Percentiles rank a stretch among this genome's conserved stretches.
Conservation (phyloP, 2,329 filamentous ascomycete species). For the Fusarium sp. region DNA sequence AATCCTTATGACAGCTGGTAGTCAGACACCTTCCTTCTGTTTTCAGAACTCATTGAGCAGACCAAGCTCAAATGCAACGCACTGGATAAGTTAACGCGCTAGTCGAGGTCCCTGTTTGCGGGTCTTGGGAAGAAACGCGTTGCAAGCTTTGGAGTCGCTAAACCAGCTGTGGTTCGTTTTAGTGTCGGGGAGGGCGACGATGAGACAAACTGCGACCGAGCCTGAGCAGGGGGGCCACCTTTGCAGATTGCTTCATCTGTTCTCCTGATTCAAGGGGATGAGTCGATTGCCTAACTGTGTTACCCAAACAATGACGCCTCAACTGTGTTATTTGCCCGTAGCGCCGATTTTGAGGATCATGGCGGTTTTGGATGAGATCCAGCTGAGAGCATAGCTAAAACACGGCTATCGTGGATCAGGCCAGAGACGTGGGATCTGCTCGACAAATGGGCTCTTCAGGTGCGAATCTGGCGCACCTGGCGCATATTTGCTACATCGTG, state of each 20-base stretch:
- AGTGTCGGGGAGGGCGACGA: constrained; percentile 37
- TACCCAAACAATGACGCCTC: constrained; percentile 32
- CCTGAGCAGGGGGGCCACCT: constrained; percentile 30
- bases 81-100: constrained; percentile 25
- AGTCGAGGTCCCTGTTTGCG: constrained; percentile 32
- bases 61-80: constrained; percentile 23
- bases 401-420: constrained; percentile 27
- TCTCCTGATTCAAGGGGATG: constrained; percentile 27
- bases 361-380: constrained; percentile 35
- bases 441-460: constrained; percentile 21
- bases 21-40: constrained; percentile 12
- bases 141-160: constrained; percentile 30
- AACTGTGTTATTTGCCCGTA: constrained; percentile 34
- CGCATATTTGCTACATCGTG: constrained; percentile 6
- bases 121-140: constrained; percentile 36
- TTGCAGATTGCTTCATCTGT: constrained; percentile 39
- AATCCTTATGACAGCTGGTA: not conserved
- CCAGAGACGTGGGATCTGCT: constrained; percentile 24
- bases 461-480: constrained; percentile 5
- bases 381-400: constrained; percentile 29
- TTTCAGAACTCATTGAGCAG: constrained; percentile 7
- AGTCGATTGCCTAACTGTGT: constrained; percentile 14
- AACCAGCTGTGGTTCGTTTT: constrained; percentile 40
- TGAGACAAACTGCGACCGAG: constrained; percentile 31
- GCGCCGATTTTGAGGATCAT: constrained; percentile 30